These are phyloP conservation scores for Uromyces viciae-fabae DNA, from an alignment of 1,284 basidiomycete genomes.

Conservation along the genomic window DNA sequence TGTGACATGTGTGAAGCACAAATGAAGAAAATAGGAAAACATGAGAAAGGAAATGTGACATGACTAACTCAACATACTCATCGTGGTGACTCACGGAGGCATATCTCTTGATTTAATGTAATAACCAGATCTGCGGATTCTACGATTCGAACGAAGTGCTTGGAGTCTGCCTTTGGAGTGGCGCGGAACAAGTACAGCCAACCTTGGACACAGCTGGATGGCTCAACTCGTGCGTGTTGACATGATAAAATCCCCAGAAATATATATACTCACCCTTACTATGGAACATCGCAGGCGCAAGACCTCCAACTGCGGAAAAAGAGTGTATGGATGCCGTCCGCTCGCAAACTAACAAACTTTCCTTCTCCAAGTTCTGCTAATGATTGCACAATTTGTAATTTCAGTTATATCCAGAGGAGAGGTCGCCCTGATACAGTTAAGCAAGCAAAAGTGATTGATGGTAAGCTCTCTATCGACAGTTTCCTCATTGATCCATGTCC, in stretches of 20 bases:
- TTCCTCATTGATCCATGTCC: neutral
- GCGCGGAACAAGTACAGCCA: constrained; percentile 4
- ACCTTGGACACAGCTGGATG: constrained; percentile 14
- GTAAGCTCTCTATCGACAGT: neutral
- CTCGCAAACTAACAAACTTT: neutral
- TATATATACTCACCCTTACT: neutral
- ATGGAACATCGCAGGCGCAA: neutral
- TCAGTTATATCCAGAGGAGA: neutral
- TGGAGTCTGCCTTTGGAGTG: constrained; percentile 35
- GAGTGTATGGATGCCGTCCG: neutral
- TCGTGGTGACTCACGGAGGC: too few species aligned
- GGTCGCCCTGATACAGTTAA: neutral
- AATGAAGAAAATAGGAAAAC: too few species aligned
- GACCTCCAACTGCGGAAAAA: constrained; percentile 31
- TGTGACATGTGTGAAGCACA: too few species aligned
- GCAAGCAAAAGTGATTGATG: neutral
- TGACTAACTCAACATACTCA: too few species aligned
- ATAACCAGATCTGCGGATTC: constrained; percentile 26
- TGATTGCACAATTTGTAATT: neutral
- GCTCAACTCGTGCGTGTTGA: constrained; percentile 17
- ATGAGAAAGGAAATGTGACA: too few species aligned
- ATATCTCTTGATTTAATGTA: too few species aligned
- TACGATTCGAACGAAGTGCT: neutral
- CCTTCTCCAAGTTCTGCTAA: neutral
- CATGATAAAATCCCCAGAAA: too few species aligned